phyloP scores from a whole-genome alignment of 371 early-diverging fungal species.

The Rhizopus delemar region DNA sequence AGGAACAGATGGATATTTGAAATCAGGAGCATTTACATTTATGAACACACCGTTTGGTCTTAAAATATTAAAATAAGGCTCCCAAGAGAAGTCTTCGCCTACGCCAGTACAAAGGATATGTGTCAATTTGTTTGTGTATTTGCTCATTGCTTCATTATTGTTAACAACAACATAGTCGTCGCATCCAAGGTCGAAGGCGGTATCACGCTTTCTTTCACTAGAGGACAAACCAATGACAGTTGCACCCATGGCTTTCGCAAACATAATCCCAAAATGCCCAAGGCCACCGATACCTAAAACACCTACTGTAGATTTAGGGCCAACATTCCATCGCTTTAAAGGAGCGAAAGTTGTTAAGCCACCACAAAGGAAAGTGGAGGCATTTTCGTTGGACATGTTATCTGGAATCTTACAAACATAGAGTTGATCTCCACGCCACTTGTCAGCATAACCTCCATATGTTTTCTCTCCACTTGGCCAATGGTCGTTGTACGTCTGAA shows the following conservation, averaged over 20 bases:
- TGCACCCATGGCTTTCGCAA: constrained; percentile 64
- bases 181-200: constrained; percentile 34
- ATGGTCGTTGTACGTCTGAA: constrained; percentile 59
- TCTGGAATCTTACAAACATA: constrained; percentile 65
- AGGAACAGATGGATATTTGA: constrained; percentile 31
- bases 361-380: constrained; percentile 52
- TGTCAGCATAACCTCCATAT: constrained; percentile 65
- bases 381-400: constrained; percentile 45
- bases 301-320: constrained; percentile 54
- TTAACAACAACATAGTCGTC: constrained; percentile 4
- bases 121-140: constrained; percentile 36
- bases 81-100: constrained; percentile 30
- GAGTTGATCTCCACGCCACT: constrained; percentile 49
- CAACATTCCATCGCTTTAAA: constrained; percentile 52
- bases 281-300: constrained; percentile 64
- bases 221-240: constrained; percentile 52
- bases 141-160: constrained; percentile 52
- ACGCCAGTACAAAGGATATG: constrained; percentile 47
- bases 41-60: constrained; percentile 47
- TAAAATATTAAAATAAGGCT: constrained; percentile 8
- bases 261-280: constrained; percentile 67
- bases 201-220: constrained; percentile 38
- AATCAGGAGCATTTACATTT: constrained; percentile 65
- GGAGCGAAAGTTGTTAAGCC: constrained; percentile 70
- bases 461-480: constrained; percentile 55